phyloP scores from a whole-genome alignment of 139 green algal species.

The Chlorella vulgaris region DNA sequence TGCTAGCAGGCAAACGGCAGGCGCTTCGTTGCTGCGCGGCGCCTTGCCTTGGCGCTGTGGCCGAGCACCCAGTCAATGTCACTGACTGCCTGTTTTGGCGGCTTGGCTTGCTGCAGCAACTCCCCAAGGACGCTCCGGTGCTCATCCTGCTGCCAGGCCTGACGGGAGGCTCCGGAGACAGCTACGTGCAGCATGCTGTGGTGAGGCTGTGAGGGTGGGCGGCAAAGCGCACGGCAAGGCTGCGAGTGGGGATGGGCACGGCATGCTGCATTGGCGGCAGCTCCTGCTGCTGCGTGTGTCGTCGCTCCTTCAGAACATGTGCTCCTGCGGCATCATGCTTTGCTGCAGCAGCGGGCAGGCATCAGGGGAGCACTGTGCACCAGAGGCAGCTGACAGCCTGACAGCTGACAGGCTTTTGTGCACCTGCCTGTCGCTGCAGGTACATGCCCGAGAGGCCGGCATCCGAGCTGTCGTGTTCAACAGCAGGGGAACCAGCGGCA shows the following conservation, averaged over 20 bases:
- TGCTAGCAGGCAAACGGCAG: no score
- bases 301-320: no score
- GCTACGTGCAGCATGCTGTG: slow-evolving; percentile 85
- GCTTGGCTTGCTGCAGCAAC: slow-evolving; percentile 6
- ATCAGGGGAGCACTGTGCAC: no score
- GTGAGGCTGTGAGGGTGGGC: not conserved
- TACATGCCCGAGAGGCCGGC: slow-evolving; percentile 45
- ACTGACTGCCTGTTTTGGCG: not conserved
- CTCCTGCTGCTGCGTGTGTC: no score
- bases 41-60: no score
- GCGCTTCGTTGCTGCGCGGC: no score
- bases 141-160: slow-evolving; percentile 90
- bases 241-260: not conserved
- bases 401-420: no score
- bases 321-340: no score
- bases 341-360: no score
- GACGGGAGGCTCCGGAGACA: slow-evolving; percentile 89
- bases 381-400: no score
- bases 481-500: slow-evolving; percentile 78
- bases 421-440: not conserved
- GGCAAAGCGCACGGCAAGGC: not conserved
- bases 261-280: no score
- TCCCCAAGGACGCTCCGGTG: slow-evolving; percentile 65
- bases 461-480: slow-evolving; percentile 89
- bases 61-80: no score